These are phyloP conservation scores for Dysphania ambrosioides DNA, from an alignment of 148 eudicot genomes.

Conservation along the genomic window DNA sequence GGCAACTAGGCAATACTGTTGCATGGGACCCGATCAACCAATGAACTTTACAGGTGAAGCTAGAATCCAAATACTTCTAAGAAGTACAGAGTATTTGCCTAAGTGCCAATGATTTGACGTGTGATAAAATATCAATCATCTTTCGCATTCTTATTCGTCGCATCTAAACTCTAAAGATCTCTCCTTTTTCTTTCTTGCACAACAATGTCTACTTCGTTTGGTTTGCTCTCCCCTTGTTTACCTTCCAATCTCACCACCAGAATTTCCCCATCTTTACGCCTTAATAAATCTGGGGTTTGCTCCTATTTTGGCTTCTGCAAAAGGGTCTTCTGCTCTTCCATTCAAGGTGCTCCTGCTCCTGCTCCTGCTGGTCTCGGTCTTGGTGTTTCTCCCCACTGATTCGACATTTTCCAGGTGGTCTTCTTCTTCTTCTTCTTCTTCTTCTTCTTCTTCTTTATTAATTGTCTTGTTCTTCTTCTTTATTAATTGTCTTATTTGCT, in stretches of 20 bases:
- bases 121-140: neutral
- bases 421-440: conserved; percentile 3
- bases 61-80: no score
- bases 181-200: neutral
- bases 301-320: conserved; percentile 27
- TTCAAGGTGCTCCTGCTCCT: conserved; percentile 15
- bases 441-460: neutral
- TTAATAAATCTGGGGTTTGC: conserved; percentile 42
- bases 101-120: no score
- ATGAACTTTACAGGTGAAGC: no score
- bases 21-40: no score
- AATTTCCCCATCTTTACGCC: conserved; percentile 6
- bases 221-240: conserved; percentile 8
- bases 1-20: no score
- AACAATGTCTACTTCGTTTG: conserved; percentile 17
- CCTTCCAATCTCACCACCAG: conserved; percentile 11
- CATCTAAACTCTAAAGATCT: conserved; percentile 6
- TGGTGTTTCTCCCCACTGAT: conserved; percentile 36
- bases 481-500: neutral
- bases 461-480: neutral
- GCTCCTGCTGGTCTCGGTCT: no score
- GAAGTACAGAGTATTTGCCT: no score
- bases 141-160: conserved; percentile 1
- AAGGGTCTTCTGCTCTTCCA: conserved; percentile 44
- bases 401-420: conserved; percentile 46